Evolutionary conservation across 371 early-diverging fungal genomes (phyloP), one percentile per base, ranked within the genome.

Genomic region (Furculomyces boomerangus): DNA sequence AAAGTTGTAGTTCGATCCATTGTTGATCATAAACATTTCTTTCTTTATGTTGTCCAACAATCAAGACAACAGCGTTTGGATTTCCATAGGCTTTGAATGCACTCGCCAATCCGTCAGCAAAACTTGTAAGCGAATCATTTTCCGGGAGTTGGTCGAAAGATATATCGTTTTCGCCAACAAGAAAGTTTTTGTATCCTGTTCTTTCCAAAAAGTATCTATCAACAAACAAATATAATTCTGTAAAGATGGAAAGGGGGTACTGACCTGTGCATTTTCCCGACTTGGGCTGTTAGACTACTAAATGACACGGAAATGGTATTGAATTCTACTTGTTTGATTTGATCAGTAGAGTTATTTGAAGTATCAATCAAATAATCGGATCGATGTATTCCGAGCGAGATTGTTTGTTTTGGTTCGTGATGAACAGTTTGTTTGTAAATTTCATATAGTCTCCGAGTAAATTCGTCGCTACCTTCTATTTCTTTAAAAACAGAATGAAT

Each of bases 271-370:
- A 94, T 66, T 35, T 88, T 73, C n/a, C 75, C 69, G 10, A 83
- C 80, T 40, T 77, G 64, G 0, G 77, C 63, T 16, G 92, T 85
- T n/a, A 97, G 72, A 59, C 82, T 76, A 14, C 85, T 76, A 66
- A 97, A 97, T 30, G 90, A 88, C 20, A 90, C 71, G 2, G 96
- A 80, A 61, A 97, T 90, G 1, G 98, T 94, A 69, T 97, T 97
- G 57, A 93, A 80, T 60, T 97, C 98, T 1, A 97, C 98, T 65
- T 95, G 95, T 60, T 92, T 83, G 28, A 92, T 77, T 50, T 68
- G 5, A 27, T 10, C 22, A 24, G 7, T 16, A 22, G 28, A 70
- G 58, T 28, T 67, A 68, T 41, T 56, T 41, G 71, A 70, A 25
- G 73, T 62, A 59, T 95, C 87, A n/a, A 93, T 68, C 53, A 97